Percentiles rank a stretch among this genome's conserved stretches.
These are phyloP conservation scores for Aureobasidium sp. DNA, from an alignment of 2,329 filamentous ascomycete genomes.

Conservation along the genomic window DNA sequence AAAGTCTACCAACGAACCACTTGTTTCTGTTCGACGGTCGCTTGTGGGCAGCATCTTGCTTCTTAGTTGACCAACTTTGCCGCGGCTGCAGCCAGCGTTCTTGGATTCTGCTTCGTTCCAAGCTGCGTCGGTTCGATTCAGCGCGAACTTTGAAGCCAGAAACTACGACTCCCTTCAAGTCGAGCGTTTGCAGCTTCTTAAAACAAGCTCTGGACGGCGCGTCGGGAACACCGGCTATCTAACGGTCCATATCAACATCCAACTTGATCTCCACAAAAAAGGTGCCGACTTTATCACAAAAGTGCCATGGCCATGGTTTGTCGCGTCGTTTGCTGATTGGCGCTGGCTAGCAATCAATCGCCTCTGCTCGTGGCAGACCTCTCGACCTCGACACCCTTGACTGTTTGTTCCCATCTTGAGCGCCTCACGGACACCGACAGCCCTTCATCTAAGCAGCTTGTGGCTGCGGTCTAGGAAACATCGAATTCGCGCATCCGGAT, in stretches of 20 bases:
- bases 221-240: neutral
- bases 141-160: neutral
- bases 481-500: neutral
- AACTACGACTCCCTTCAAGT: neutral
- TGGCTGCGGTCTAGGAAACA: neutral
- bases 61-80: neutral
- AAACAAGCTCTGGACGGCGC: slow-evolving; percentile 8
- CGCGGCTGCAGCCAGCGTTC: neutral
- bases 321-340: slow-evolving; percentile 6
- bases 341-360: neutral
- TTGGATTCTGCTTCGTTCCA: neutral
- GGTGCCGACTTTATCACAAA: slow-evolving; percentile 2
- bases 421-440: neutral
- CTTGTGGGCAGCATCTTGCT: neutral
- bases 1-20: neutral
- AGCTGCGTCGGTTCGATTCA: neutral
- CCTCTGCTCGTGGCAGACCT: neutral
- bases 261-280: slow-evolving; percentile 7
- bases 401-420: neutral
- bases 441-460: neutral
- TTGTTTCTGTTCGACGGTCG: neutral
- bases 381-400: neutral
- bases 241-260: slow-evolving; percentile 5
- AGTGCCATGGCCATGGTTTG: neutral
- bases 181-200: neutral